Conservation (phyloP, 83 land plant genomes). For the Picea abies region DNA sequence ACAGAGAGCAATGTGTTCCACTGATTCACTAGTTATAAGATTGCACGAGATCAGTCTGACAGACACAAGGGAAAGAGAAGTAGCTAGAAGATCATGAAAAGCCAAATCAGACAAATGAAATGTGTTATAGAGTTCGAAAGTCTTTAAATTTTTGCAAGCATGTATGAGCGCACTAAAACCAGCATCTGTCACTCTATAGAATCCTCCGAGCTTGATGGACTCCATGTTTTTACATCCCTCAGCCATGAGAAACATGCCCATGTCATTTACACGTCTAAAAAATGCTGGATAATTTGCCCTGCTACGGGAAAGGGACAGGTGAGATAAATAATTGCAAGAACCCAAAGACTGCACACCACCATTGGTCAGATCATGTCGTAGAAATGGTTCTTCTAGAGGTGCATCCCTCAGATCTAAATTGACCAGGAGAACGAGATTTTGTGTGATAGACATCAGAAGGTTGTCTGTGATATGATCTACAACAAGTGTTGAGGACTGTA, state of each 20-base stretch:
- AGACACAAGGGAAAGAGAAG: constrained; percentile 37
- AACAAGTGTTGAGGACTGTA: constrained; percentile 46
- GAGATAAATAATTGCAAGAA: too few relatives aligned
- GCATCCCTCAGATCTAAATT: constrained; percentile 56
- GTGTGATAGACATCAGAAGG: constrained; percentile 29
- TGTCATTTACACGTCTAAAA: too few relatives aligned
- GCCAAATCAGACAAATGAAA: constrained; percentile 63
- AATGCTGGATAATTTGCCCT: too few relatives aligned
- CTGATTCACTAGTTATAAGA: constrained; percentile 30
- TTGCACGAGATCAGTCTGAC: constrained; percentile 50
- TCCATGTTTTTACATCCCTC: constrained; percentile 34
- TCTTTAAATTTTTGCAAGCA: constrained; percentile 54
- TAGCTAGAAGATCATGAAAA: constrained; percentile 50
- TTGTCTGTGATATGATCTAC: constrained; percentile 59
- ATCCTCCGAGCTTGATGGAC: constrained; percentile 66
- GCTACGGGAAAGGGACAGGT: too few relatives aligned
- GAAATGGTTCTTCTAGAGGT: constrained; percentile 36
- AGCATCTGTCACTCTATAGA: constrained; percentile 75
- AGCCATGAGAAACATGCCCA: too few relatives aligned
- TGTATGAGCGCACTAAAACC: constrained; percentile 62
- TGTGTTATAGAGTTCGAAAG: constrained; percentile 60
- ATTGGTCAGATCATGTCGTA: constrained; percentile 49
- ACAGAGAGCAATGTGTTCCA: constrained; percentile 51
- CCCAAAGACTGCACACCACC: constrained; percentile 45
- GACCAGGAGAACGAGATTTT: constrained; percentile 35